Conservation (phyloP, 2,329 filamentous ascomycete species). For the Ceratocystis lukuohia region DNA sequence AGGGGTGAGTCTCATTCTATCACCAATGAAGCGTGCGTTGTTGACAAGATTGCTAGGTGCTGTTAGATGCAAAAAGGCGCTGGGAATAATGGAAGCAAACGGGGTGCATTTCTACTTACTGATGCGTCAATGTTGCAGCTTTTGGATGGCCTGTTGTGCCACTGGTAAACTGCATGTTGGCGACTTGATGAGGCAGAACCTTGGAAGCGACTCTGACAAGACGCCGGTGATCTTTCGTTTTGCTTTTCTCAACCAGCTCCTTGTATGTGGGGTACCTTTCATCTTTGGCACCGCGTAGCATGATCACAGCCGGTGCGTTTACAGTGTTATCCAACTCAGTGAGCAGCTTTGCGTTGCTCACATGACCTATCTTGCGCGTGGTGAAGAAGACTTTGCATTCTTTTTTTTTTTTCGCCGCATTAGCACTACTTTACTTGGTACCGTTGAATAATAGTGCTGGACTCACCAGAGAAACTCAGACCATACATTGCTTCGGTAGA, state of each 20-base stretch:
- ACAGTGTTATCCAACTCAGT: slow-evolving; percentile 35
- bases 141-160: slow-evolving; percentile 64
- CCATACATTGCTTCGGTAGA: slow-evolving; percentile 58
- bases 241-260: slow-evolving; percentile 41
- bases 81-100: too few species aligned
- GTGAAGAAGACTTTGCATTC: slow-evolving; percentile 63
- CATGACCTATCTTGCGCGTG: slow-evolving; percentile 51
- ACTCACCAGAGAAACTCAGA: slow-evolving; percentile 52
- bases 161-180: slow-evolving; percentile 62
- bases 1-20: slow-evolving; percentile 56
- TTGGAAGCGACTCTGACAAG: slow-evolving; percentile 41
- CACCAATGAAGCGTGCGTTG: slow-evolving; percentile 57
- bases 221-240: slow-evolving; percentile 34
- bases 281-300: slow-evolving; percentile 46
- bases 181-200: slow-evolving; percentile 52
- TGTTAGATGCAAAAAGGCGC: background rate
- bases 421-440: background rate
- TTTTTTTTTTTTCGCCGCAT: slow-evolving; percentile 36
- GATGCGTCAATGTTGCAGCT: slow-evolving; percentile 60
- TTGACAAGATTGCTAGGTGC: slow-evolving; percentile 43
- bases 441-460: background rate
- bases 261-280: slow-evolving; percentile 46
- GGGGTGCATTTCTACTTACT: slow-evolving; percentile 31
- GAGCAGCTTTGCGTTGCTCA: slow-evolving; percentile 50
- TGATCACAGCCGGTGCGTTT: slow-evolving; percentile 38